phyloP scores from a whole-genome alignment of 2,329 filamentous ascomycete species.

The Colletotrichum salicis region DNA sequence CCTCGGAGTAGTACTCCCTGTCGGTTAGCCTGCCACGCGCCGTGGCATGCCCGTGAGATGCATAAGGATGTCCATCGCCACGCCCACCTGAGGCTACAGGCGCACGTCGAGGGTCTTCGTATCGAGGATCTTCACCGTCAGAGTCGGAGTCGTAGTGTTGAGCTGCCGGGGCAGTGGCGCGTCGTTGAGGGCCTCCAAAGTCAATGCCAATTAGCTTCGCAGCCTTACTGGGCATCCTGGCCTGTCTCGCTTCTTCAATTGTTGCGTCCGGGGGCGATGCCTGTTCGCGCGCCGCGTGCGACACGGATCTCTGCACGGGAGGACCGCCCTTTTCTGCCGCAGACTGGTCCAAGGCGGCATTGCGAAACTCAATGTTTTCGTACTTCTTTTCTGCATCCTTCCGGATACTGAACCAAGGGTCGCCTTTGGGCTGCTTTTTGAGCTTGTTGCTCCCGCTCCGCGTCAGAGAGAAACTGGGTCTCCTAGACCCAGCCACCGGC shows the following conservation, averaged over 20 bases:
- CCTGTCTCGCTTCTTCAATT: slow-evolving; percentile 11
- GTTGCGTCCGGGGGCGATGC: slow-evolving; percentile 45
- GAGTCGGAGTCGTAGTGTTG: slow-evolving; percentile 24
- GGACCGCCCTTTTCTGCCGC: slow-evolving; percentile 35
- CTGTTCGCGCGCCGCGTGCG: slow-evolving; percentile 43
- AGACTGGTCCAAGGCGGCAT: slow-evolving; percentile 37
- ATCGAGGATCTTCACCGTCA: slow-evolving; percentile 12
- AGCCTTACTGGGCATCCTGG: slow-evolving; percentile 35
- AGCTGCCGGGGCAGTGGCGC: slow-evolving; percentile 31
- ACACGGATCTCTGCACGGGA: slow-evolving; percentile 30
- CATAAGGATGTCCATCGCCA: neutral
- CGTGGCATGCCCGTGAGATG: slow-evolving; percentile 1
- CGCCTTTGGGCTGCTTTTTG: slow-evolving; percentile 66
- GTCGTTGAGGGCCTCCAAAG: slow-evolving; percentile 31
- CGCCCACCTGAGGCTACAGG: slow-evolving; percentile 15
- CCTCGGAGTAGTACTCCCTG: slow-evolving; percentile 40
- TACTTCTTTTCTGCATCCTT: slow-evolving; percentile 55
- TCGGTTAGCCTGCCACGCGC: slow-evolving; percentile 25
- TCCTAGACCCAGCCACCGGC: slow-evolving; percentile 42
- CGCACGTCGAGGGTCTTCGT: neutral
- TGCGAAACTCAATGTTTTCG: slow-evolving; percentile 42
- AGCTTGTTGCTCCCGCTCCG: slow-evolving; percentile 68
- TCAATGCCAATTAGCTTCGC: slow-evolving; percentile 34
- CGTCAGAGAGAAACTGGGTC: slow-evolving; percentile 47
- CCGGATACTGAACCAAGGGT: slow-evolving; percentile 57